phyloP scores from a whole-genome alignment of 257 asterid genomes.

The Solanum sitiens region DNA sequence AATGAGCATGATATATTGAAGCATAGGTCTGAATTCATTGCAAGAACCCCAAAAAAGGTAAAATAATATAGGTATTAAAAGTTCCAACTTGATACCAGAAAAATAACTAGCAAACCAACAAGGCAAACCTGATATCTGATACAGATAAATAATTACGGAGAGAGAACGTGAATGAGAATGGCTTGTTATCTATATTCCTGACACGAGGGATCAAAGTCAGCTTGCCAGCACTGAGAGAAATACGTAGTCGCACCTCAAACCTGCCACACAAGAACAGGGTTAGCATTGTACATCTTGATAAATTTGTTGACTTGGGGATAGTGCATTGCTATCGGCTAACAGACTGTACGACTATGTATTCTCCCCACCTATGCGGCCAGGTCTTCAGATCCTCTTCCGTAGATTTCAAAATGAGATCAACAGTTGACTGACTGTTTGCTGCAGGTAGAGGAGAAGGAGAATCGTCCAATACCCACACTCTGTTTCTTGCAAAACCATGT shows the following conservation, averaged over 20 bases:
- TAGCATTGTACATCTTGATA: background rate
- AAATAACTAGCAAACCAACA: conserved; percentile 3
- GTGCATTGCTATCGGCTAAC: background rate
- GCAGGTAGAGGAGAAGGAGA: conserved; percentile 66
- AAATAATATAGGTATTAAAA: background rate
- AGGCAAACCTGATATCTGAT: conserved; percentile 67
- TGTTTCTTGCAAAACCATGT: conserved; percentile 70
- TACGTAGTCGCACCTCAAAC: conserved; percentile 69
- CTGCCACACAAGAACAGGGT: conserved; percentile 19
- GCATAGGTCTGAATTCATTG: background rate
- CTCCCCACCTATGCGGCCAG: conserved; percentile 68
- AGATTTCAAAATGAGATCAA: conserved; percentile 61
- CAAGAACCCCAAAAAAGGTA: background rate
- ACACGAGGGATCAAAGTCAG: conserved; percentile 68
- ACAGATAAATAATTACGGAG: conserved; percentile 64
- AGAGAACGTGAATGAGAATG: conserved; percentile 61
- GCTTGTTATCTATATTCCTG: conserved; percentile 60
- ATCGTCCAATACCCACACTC: conserved; percentile 62
- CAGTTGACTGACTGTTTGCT: conserved; percentile 46
- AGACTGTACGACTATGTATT: background rate
- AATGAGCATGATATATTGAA: background rate
- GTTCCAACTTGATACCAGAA: conserved; percentile 7
- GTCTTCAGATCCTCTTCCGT: conserved; percentile 76
- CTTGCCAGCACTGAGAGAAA: conserved; percentile 56
- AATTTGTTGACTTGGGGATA: background rate